A percentile compares a stretch with the other conserved stretches of the same genome.
These are phyloP conservation scores for Flaveria floridana DNA, from an alignment of 140 eudicot genomes.

Conservation along the genomic window DNA sequence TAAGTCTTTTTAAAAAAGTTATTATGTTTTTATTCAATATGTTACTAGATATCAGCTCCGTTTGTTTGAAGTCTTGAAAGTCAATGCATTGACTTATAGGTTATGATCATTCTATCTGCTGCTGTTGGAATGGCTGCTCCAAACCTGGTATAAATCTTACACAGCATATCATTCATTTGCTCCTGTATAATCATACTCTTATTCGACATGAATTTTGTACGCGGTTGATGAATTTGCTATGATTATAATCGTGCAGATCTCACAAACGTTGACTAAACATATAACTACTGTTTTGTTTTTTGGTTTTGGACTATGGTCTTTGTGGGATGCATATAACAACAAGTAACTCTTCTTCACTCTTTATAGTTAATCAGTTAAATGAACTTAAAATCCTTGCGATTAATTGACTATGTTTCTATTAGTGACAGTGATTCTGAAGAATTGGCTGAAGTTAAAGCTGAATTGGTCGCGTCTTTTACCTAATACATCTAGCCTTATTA, in stretches of 20 bases:
- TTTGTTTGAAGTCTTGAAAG: background rate
- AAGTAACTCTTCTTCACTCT: conserved; percentile 38
- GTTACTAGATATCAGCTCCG: background rate
- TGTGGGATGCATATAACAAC: conserved; percentile 83
- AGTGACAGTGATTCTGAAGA: conserved; percentile 58
- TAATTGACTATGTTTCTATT: background rate
- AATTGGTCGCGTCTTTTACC: conserved; percentile 57
- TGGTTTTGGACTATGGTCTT: conserved; percentile 90
- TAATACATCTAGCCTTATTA: background rate
- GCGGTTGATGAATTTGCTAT: conserved; percentile 11
- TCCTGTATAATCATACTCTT: background rate
- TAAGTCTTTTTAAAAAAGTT: conserved; percentile 34
- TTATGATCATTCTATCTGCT: conserved; percentile 82
- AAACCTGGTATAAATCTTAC: conserved; percentile 48
- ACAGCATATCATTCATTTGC: background rate
- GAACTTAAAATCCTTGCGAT: background rate
- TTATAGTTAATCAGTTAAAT: background rate
- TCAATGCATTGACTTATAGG: conserved; percentile 41
- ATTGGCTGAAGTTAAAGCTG: conserved; percentile 79
- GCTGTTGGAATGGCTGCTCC: conserved; percentile 97
- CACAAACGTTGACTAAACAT: conserved; percentile 72
- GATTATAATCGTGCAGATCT: conserved; percentile 50
- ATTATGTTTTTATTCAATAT: conserved; percentile 10
- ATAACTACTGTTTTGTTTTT: conserved; percentile 72
- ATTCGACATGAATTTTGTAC: background rate